Evolutionary conservation across 768 basidiomycete genomes (phyloP).

Genomic region (Suillus brevipes): DNA sequence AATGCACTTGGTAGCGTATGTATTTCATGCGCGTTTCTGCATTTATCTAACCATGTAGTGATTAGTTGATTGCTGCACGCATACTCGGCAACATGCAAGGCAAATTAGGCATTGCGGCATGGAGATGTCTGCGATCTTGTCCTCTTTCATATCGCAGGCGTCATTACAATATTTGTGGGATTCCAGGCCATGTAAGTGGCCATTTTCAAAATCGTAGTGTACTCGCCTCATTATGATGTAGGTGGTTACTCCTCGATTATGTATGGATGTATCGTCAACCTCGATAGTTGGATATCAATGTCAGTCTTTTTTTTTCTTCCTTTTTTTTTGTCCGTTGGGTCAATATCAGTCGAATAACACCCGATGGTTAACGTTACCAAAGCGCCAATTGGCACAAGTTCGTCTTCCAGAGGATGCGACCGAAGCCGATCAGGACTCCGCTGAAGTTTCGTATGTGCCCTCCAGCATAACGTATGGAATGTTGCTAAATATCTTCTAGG

Average conservation of each 20-base stretch:
- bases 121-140: slow-evolving; percentile 48
- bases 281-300: neutral
- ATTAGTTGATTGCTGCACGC: slow-evolving; percentile 68
- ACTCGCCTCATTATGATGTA: slow-evolving; percentile 22
- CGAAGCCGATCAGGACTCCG: slow-evolving; percentile 63
- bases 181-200: slow-evolving; percentile 48
- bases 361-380: slow-evolving; percentile 50
- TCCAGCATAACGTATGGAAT: neutral
- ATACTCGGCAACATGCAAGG: slow-evolving; percentile 72
- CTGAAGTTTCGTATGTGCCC: slow-evolving; percentile 49
- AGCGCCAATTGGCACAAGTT: slow-evolving; percentile 60
- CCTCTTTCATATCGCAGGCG: slow-evolving; percentile 71
- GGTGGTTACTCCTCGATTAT: slow-evolving; percentile 62
- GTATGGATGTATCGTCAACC: slow-evolving; percentile 33
- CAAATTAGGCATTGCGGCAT: slow-evolving; percentile 61
- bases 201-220: neutral
- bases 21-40: neutral
- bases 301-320: too few relatives aligned
- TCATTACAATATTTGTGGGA: slow-evolving; percentile 61
- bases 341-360: slow-evolving; percentile 57
- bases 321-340: too few relatives aligned
- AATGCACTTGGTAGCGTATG: slow-evolving; percentile 68
- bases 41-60: neutral
- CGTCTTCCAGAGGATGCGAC: slow-evolving; percentile 69
- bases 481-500: slow-evolving; percentile 9